Evolutionary conservation across 345 rosid genomes (phyloP).

Genomic region (Gossypium thurberi): DNA sequence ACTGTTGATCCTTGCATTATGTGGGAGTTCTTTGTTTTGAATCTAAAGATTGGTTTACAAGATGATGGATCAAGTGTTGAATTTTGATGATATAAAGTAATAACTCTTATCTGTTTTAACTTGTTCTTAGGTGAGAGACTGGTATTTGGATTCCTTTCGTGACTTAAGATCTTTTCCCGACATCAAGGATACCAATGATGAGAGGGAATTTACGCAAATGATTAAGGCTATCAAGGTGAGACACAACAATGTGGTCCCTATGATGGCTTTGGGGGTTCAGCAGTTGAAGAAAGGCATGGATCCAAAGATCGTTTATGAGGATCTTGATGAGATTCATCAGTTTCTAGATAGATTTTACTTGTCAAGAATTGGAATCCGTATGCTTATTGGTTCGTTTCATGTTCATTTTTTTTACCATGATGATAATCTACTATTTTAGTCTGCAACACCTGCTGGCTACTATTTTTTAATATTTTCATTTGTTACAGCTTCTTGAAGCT

Average conservation of each 20-base stretch:
- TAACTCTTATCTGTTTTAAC: not conserved
- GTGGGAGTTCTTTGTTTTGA: constrained; percentile 3
- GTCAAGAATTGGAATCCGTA: constrained; percentile 92
- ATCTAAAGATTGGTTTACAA: not conserved
- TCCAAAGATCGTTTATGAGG: constrained; percentile 43
- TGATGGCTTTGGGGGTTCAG: constrained; percentile 95
- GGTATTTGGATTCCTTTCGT: constrained; percentile 97
- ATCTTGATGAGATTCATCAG: constrained; percentile 80
- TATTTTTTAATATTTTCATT: not conserved
- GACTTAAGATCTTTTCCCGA: constrained; percentile 84
- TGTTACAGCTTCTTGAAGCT: not conserved
- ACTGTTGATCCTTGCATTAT: not conserved
- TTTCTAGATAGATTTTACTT: constrained; percentile 92
- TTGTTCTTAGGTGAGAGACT: constrained; percentile 74
- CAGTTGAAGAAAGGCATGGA: constrained; percentile 77
- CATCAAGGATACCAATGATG: constrained; percentile 59
- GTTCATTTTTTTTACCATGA: not conserved
- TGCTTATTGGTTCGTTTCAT: constrained; percentile 72
- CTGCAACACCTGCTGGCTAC: not conserved
- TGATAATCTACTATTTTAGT: not conserved
- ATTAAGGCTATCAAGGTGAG: constrained; percentile 95
- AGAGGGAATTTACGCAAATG: constrained; percentile 82
- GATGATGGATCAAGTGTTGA: not conserved
- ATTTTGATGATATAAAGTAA: not conserved
- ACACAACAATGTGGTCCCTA: constrained; percentile 97